Conservation (phyloP, 2,329 filamentous ascomycete species). For the Diaporthe humulicola region DNA sequence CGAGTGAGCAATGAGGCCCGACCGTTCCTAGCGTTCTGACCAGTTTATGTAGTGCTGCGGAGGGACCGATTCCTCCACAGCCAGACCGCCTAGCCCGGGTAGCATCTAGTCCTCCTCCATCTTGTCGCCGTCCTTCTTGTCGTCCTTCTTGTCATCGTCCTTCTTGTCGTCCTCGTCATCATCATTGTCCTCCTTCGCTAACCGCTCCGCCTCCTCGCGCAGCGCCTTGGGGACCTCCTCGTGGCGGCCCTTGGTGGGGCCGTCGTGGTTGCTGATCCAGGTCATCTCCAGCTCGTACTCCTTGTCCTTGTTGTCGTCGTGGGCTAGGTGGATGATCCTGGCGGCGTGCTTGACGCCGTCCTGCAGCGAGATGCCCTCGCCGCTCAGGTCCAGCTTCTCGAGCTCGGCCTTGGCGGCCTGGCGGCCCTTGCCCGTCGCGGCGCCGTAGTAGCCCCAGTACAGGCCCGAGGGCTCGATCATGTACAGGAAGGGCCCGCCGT, state of each 20-base stretch:
- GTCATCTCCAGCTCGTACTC: slow-evolving; percentile 99
- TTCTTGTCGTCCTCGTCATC: slow-evolving; percentile 83
- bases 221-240: slow-evolving; percentile 93
- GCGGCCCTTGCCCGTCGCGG: slow-evolving; percentile 95
- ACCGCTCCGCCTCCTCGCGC: slow-evolving; percentile 89
- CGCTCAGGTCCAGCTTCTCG: slow-evolving; percentile 93
- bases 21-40: neutral
- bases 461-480: slow-evolving; percentile 98
- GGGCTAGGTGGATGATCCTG: slow-evolving; percentile 95
- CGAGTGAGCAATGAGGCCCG: neutral
- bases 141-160: slow-evolving; percentile 76
- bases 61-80: neutral
- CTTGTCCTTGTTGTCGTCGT: slow-evolving; percentile 99
- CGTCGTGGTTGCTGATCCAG: slow-evolving; percentile 89
- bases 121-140: slow-evolving; percentile 81
- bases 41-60: neutral
- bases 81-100: slow-evolving; percentile 22
- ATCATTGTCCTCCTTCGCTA: slow-evolving; percentile 87
- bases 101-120: slow-evolving; percentile 77
- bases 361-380: slow-evolving; percentile 81
- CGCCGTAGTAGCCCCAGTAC: slow-evolving; percentile 99
- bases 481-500: slow-evolving; percentile 93
- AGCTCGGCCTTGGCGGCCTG: slow-evolving; percentile 98
- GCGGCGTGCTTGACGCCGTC: slow-evolving; percentile 97
- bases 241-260: slow-evolving; percentile 92